Base-by-base conservation (phyloP, 208 protist genomes). In the Vickermania ingenoplastis region DNA sequence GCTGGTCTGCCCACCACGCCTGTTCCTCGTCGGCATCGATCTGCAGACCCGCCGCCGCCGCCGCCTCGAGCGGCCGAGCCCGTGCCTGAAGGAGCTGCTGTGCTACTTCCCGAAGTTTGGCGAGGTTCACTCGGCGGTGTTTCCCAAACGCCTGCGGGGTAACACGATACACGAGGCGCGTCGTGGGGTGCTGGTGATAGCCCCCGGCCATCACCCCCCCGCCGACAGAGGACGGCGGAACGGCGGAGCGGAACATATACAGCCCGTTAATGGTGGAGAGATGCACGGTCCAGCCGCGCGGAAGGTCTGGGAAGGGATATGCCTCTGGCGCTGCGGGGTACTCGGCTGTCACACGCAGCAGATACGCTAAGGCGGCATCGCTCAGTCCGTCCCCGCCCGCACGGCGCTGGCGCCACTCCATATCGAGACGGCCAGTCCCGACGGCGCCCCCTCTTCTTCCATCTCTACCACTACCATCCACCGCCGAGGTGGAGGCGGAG, bases 131-230 rank as follows among this genome's bases (percentile, higher is more conserved):
- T 25, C 65, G 53, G 23, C 72, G 75, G 51, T 89, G 69, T 53
- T 69, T 59, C 25, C 72, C 81, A 67, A 91, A 87, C 7, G 73
- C 77, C 58, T 94, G 87, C 23, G 87, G 83, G 0, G 83, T 61
- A 26, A 72, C 75, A 31, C 79, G 81, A 61, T 89, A 91, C 48
- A 68, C 61, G 27, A 60, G 63, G 2, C 71, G 48, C 14, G 69
- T 91, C 23, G 51, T 21, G 3, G 87, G 87, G 54, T 94, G 86
- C 17, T 7, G 7, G 36, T 45, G 36, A 45, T n/a, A 36, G 17
- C 2, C 14, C 41, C 50, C 11, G 57, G 28, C 13, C 48, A 58
- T 41, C 51, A 50, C 17, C 24, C 3, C 24, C 31, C 62, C 1
- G 27, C 63, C 50, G 23, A 73, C 48, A 21, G 67, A 51, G 27